Percentiles rank a stretch among this genome's conserved stretches.
These are phyloP conservation scores for Penicillium turbatum DNA, from an alignment of 495 filamentous ascomycete genomes.

Conservation along the genomic window DNA sequence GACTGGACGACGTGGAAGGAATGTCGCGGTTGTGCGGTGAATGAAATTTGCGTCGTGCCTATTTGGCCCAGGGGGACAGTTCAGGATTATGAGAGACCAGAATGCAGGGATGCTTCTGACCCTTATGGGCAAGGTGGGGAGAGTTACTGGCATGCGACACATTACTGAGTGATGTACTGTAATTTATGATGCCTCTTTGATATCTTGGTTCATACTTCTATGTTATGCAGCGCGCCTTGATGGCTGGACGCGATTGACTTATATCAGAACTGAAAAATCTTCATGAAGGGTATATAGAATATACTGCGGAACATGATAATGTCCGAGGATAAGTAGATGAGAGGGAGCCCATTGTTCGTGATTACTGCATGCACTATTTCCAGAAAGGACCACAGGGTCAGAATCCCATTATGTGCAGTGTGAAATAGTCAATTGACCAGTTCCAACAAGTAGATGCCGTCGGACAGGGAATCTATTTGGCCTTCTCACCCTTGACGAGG, in stretches of 20 bases:
- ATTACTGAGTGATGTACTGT: not conserved
- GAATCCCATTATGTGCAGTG: slow-evolving; percentile 11
- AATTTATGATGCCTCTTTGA: not conserved
- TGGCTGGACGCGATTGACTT: not conserved
- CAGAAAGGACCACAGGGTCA: slow-evolving; percentile 5
- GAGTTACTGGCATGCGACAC: slow-evolving; percentile 36
- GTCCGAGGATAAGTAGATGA: slow-evolving; percentile 4
- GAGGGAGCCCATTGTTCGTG: slow-evolving; percentile 21
- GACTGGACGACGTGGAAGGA: slow-evolving; percentile 60
- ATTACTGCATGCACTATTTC: slow-evolving; percentile 12
- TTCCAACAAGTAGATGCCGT: slow-evolving; percentile 21
- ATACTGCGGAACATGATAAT: slow-evolving; percentile 16
- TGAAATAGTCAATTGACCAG: no score
- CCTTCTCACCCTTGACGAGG: slow-evolving; percentile 8
- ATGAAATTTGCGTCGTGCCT: slow-evolving; percentile 63
- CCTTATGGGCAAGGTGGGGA: slow-evolving; percentile 24
- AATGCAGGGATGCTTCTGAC: slow-evolving; percentile 36
- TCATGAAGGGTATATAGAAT: slow-evolving; percentile 14
- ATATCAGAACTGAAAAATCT: not conserved
- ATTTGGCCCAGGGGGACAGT: slow-evolving; percentile 60
- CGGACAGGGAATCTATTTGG: slow-evolving; percentile 17
- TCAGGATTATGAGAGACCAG: slow-evolving; percentile 50
- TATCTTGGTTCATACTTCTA: not conserved
- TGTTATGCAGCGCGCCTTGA: not conserved
- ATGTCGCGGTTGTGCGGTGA: slow-evolving; percentile 48